A percentile compares a stretch with the other conserved stretches of the same genome.
Evolutionary conservation across 495 filamentous ascomycete genomes (phyloP).

Genomic region (Xylaria nigripes): DNA sequence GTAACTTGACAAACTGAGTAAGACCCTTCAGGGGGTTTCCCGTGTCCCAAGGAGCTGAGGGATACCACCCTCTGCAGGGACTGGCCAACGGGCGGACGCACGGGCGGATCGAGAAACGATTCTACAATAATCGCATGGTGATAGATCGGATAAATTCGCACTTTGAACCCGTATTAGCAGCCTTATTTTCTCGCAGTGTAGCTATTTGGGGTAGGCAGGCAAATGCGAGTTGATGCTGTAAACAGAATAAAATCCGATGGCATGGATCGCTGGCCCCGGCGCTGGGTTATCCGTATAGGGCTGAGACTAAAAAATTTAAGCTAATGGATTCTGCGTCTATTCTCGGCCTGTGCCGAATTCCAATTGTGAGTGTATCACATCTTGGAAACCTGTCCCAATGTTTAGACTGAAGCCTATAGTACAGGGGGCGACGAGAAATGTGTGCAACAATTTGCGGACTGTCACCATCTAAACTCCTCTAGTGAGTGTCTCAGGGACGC

Average conservation of each 20-base stretch:
- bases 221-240: background rate
- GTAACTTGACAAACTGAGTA: constrained; percentile 3
- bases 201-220: background rate
- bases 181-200: background rate
- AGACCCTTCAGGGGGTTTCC: constrained; percentile 1
- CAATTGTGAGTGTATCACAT: constrained; percentile 1
- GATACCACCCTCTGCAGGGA: background rate
- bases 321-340: constrained; percentile 12
- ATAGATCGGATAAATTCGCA: background rate
- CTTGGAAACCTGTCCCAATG: background rate
- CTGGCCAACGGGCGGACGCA: background rate
- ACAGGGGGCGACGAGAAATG: background rate
- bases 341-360: constrained; percentile 10
- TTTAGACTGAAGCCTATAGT: background rate
- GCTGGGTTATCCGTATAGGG: constrained; percentile 4
- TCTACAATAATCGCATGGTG: background rate
- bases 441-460: background rate
- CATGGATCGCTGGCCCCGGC: constrained; percentile 3
- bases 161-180: background rate
- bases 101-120: background rate
- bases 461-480: background rate
- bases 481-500: background rate
- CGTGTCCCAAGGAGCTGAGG: background rate
- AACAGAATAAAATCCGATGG: background rate
- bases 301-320: constrained; percentile 7